A percentile compares a stretch with the other conserved stretches of the same genome.
Conservation (phyloP, 805 yeast species). For the Allodekkera sacchari region DNA sequence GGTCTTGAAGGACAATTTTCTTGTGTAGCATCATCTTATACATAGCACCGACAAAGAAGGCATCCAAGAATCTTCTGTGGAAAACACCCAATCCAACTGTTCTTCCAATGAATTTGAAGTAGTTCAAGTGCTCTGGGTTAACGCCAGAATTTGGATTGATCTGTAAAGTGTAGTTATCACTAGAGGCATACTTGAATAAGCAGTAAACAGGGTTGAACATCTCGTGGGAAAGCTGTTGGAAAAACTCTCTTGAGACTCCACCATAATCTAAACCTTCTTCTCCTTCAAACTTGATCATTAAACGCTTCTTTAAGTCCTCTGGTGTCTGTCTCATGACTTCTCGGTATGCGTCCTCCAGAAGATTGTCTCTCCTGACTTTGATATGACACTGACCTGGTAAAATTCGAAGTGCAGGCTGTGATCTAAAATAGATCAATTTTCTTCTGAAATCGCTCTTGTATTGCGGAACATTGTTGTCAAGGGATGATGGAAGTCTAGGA, state of each 20-base stretch:
- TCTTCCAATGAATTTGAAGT: conserved; percentile 96
- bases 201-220: conserved; percentile 99
- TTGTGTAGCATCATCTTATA: conserved; percentile 96
- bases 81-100: conserved; percentile 97
- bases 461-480: conserved; percentile 98
- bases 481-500: conserved; percentile 93
- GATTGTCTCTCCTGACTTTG: conserved; percentile 92
- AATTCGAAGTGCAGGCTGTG: conserved; percentile 95
- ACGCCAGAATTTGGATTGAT: conserved; percentile 96
- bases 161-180: conserved; percentile 95
- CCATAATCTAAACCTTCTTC: conserved; percentile 99
- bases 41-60: conserved; percentile 96
- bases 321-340: conserved; percentile 99
- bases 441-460: conserved; percentile 98
- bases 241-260: conserved; percentile 97
- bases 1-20: conserved; percentile 89
- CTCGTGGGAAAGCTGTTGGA: conserved; percentile 92
- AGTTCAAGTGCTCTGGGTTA: conserved; percentile 95
- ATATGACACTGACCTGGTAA: conserved; percentile 98
- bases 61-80: conserved; percentile 96
- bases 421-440: conserved; percentile 93
- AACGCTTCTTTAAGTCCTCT: conserved; percentile 92
- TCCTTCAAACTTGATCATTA: conserved; percentile 98
- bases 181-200: conserved; percentile 93
- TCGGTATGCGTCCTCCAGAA: conserved; percentile 95